Base-by-base conservation (phyloP, 2,329 filamentous ascomycete species). In the Xylaria digitata region DNA sequence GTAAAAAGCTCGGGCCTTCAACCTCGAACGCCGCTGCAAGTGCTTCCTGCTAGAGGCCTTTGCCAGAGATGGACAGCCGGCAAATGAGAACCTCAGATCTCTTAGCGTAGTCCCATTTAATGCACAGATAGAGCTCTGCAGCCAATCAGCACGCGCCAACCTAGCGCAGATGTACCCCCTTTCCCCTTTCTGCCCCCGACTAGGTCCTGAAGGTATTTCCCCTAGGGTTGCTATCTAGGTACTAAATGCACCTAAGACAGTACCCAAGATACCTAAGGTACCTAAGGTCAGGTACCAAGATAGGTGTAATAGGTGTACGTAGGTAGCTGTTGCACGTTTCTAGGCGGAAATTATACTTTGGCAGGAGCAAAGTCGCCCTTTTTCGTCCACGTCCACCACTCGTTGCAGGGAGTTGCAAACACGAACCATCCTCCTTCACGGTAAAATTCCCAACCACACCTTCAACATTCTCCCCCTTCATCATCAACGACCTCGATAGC, bases 281-380 rank as follows among this genome's bases (percentile, higher is more conserved):
- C 42, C 46, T 34, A 26, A 1, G 49, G 45, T 40, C 46, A n/a
- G 57, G 21, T 45, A 52, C 57, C 6, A n/a, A 13, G n/a, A n/a
- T n/a, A n/a, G n/a, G n/a, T n/a, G n/a, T n/a, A n/a, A 17, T n/a
- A 7, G 17, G 42, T 45, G 6, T 6, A 19, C 19, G 15, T 66
- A 63, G 26, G 53, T 55, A 55, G 46, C 37, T 60, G 55, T 65
- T 76, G 71, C 69, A 74, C 70, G 69, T 74, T 73, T 69, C 67
- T 23, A 57, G 54, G 80, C 74, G 78, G 82, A 84, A 85, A 84
- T 84, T 85, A 81, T 82, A 80, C 76, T 79, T 80, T 82, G 78
- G 77, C 78, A 79, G 71, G 70, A 72, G 72, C 72, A 63, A 50
- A 37, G 34, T 37, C 34, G 11, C 34, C 8, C 34, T 37, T 37